Conservation (phyloP, 192 early-diverging fungal species). For the Coemansia aciculifera region DNA sequence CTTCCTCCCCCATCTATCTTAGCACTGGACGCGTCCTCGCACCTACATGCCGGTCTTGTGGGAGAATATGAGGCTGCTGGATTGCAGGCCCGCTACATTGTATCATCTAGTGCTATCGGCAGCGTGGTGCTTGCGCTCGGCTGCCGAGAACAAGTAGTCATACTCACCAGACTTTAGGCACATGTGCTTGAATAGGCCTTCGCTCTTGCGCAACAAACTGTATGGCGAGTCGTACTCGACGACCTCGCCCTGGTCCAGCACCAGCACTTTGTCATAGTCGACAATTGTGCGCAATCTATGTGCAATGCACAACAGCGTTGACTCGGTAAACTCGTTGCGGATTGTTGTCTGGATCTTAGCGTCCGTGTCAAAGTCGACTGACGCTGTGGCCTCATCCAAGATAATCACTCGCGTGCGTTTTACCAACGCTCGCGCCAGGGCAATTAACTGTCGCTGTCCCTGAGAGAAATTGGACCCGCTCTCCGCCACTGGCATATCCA, state of each 20-base stretch:
- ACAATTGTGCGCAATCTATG: constrained; percentile 81
- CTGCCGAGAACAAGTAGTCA: constrained; percentile 66
- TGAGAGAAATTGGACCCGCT: constrained; percentile 72
- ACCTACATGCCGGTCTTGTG: neutral
- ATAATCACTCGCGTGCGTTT: constrained; percentile 68
- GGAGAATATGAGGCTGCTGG: neutral
- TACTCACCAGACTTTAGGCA: constrained; percentile 76
- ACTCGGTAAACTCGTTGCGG: constrained; percentile 68
- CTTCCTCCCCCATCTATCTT: neutral
- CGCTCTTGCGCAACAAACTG: constrained; percentile 53
- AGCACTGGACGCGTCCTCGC: neutral
- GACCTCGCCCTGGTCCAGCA: constrained; percentile 70
- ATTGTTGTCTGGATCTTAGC: constrained; percentile 73
- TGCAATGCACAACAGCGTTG: constrained; percentile 80
- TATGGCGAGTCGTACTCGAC: constrained; percentile 71
- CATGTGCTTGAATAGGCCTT: constrained; percentile 21
- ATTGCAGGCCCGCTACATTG: neutral
- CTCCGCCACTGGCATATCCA: constrained; percentile 64
- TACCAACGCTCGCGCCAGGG: constrained; percentile 72
- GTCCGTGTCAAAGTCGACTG: constrained; percentile 63
- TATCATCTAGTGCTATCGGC: neutral
- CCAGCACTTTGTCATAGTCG: constrained; percentile 73
- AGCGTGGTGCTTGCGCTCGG: constrained; percentile 53
- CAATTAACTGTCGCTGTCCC: constrained; percentile 80
- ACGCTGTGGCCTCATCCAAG: constrained; percentile 86